Conservation (phyloP, 371 early-diverging fungal genomes). For the Entomophthora muscae region DNA sequence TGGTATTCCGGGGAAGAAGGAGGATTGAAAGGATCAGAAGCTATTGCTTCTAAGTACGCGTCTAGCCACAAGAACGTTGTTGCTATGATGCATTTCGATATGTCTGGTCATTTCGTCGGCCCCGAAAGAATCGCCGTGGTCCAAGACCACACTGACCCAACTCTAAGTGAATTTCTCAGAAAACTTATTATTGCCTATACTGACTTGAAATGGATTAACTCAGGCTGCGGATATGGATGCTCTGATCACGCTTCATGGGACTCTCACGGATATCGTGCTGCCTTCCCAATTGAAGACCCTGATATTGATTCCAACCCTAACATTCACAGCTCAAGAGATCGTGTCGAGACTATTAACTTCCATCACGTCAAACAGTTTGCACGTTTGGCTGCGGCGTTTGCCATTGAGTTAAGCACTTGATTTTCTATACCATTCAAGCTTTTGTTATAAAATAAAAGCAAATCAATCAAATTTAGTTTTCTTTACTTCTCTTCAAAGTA, state of each 20-base stretch:
- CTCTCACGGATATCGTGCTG: conserved; percentile 63
- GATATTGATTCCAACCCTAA: conserved; percentile 17
- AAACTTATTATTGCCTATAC: conserved; percentile 10
- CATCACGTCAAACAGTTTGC: conserved; percentile 36
- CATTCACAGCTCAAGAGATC: conserved; percentile 61
- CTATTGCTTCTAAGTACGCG: conserved; percentile 50
- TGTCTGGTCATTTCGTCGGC: conserved; percentile 61
- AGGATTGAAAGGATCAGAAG: conserved; percentile 82
- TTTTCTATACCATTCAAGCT: no score
- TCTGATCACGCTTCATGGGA: conserved; percentile 87
- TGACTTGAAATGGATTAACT: conserved; percentile 5
- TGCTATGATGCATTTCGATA: conserved; percentile 63
- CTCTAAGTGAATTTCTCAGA: conserved; percentile 34
- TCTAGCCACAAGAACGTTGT: conserved; percentile 33
- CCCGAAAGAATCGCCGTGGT: conserved; percentile 61
- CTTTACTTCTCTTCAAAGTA: no score
- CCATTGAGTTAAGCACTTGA: conserved; percentile 6
- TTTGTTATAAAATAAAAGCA: no score
- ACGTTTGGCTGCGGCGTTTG: conserved; percentile 5
- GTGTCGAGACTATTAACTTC: conserved; percentile 50
- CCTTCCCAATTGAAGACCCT: conserved; percentile 59
- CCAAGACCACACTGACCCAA: conserved; percentile 59
- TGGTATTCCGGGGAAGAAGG: conserved; percentile 86
- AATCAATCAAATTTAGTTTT: no score
- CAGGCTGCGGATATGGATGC: conserved; percentile 15